phyloP scores from a whole-genome alignment of 1,139 yeast genomes.

The Martiniozyma asiatica region DNA sequence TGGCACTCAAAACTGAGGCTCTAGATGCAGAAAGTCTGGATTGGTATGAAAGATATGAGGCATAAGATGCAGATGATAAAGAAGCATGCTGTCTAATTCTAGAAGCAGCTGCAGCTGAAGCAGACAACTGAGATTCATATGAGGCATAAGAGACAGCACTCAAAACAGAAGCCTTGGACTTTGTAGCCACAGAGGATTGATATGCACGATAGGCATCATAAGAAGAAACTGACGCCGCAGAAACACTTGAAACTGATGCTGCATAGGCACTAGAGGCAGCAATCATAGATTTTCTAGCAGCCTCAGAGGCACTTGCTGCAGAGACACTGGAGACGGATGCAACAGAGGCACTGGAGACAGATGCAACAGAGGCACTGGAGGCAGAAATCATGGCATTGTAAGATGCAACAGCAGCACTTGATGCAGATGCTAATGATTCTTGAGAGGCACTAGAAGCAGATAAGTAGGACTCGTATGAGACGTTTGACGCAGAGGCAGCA shows the following conservation, averaged over 20 bases:
- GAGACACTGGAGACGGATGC: conserved; percentile 7
- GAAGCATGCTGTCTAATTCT: conserved; percentile 15
- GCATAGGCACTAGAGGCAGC: conserved; percentile 17
- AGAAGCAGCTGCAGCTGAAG: conserved; percentile 13
- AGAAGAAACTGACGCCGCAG: conserved; percentile 10
- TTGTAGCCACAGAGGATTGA: conserved; percentile 13
- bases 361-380: conserved; percentile 12
- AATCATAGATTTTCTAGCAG: conserved; percentile 14
- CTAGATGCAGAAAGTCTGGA: conserved; percentile 21
- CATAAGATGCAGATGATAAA: conserved; percentile 5
- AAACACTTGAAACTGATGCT: conserved; percentile 14
- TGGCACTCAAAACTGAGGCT: conserved; percentile 15
- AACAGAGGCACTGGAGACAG: conserved; percentile 9
- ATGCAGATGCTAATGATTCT: conserved; percentile 4
- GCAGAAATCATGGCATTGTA: too few species aligned
- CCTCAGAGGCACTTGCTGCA: conserved; percentile 7
- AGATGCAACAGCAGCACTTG: too few species aligned
- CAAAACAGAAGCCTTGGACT: conserved; percentile 7
- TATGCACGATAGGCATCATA: conserved; percentile 16
- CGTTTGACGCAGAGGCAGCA: conserved; percentile 11
- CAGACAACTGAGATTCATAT: conserved; percentile 6
- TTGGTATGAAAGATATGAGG: conserved; percentile 5
- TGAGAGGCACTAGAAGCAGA: conserved; percentile 7
- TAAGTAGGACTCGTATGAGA: too few species aligned
- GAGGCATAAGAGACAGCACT: conserved; percentile 4